These are phyloP conservation scores for Senecio squalidus DNA, from an alignment of 140 eudicot genomes.

Conservation along the genomic window DNA sequence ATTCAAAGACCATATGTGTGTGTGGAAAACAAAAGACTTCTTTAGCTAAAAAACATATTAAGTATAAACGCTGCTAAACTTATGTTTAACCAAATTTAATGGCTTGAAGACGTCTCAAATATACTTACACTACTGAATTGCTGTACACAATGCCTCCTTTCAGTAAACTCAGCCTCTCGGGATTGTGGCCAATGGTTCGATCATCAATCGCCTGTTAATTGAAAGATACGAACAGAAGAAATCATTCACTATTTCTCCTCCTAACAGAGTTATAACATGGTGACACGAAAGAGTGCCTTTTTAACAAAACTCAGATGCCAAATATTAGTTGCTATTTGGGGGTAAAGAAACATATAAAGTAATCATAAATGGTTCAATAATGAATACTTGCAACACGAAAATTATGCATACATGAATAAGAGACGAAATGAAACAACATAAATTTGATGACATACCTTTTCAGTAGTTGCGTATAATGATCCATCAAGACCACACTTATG, in stretches of 20 bases:
- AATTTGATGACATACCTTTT: slow-evolving; percentile 49
- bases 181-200: slow-evolving; percentile 86
- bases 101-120: slow-evolving; percentile 7
- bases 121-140: slow-evolving; percentile 85
- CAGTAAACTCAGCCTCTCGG: slow-evolving; percentile 80
- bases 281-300: background rate
- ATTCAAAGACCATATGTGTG: background rate
- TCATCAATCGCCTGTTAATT: slow-evolving; percentile 75
- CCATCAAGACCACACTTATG: slow-evolving; percentile 89
- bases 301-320: slow-evolving; percentile 2
- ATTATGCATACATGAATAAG: background rate
- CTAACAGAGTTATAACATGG: background rate
- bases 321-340: background rate
- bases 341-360: background rate
- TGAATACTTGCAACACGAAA: slow-evolving; percentile 1
- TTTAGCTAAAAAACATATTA: slow-evolving; percentile 11
- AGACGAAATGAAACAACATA: background rate
- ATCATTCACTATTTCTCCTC: background rate
- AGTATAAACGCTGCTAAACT: background rate
- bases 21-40: background rate
- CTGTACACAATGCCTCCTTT: slow-evolving; percentile 91
- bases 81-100: background rate
- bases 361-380: background rate
- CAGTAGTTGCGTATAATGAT: slow-evolving; percentile 61
- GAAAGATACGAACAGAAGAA: slow-evolving; percentile 1